Conservation (phyloP, 2,329 filamentous ascomycete species). For the Trichophyton verrucosum region DNA sequence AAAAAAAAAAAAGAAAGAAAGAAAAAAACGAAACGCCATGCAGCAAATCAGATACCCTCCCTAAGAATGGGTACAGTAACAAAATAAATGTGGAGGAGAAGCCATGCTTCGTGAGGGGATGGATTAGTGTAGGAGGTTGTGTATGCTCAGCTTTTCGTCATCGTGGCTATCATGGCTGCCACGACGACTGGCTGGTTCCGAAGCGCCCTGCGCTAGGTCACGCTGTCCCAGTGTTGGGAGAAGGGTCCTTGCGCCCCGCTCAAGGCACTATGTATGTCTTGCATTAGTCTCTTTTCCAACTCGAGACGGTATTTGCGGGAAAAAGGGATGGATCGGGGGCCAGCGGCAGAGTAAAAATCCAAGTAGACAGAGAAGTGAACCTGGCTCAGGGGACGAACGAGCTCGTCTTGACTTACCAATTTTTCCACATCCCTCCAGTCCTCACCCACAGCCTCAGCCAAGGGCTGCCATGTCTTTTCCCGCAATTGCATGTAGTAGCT, state of each 20-base stretch:
- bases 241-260: constrained; percentile 14
- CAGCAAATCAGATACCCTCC: background rate
- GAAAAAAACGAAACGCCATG: background rate
- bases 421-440: constrained; percentile 60
- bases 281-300: background rate
- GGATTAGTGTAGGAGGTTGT: constrained; percentile 10
- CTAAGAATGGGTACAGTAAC: background rate
- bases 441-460: constrained; percentile 51
- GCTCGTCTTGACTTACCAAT: constrained; percentile 48
- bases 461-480: constrained; percentile 66
- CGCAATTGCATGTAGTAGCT: constrained; percentile 68
- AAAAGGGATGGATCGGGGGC: background rate
- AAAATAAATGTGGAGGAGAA: background rate
- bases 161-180: constrained; percentile 15
- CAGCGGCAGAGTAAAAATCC: too few species aligned
- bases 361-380: background rate
- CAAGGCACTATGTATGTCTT: constrained; percentile 14
- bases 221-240: constrained; percentile 12
- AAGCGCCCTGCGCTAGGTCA: constrained; percentile 5
- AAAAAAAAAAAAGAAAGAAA: background rate
- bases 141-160: constrained; percentile 14
- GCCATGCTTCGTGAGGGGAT: background rate
- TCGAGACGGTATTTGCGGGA: background rate
- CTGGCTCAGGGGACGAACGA: background rate
- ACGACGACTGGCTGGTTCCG: constrained; percentile 8